Percentiles rank a stretch among this genome's conserved stretches.
Evolutionary conservation across 768 basidiomycete genomes (phyloP).

Genomic region (Leucocoprinus birnbaumii): DNA sequence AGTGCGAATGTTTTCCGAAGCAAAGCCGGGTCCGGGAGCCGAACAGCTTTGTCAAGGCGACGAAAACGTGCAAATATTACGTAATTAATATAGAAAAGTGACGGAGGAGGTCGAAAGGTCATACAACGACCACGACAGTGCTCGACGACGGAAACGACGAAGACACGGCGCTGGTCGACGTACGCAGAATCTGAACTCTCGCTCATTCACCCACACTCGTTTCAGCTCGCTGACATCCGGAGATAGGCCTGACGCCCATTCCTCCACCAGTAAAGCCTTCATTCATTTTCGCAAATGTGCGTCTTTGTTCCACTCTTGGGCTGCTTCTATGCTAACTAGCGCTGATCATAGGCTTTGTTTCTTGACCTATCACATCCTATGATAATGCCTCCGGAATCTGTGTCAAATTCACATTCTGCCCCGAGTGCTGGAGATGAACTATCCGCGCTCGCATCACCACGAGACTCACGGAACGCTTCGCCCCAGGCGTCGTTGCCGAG

Average conservation of each 20-base stretch:
- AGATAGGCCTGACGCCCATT: conserved; percentile 3
- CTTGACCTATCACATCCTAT: background rate
- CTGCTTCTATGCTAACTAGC: background rate
- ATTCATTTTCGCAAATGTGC: background rate
- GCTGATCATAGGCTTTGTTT: background rate
- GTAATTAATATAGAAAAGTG: conserved; percentile 7
- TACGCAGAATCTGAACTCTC: conserved; percentile 8
- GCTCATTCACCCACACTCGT: conserved; percentile 6
- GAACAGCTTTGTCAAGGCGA: conserved; percentile 5
- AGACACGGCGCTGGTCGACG: conserved; percentile 8
- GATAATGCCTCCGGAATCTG: background rate
- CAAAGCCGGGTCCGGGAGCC: too few species aligned
- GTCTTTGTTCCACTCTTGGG: background rate
- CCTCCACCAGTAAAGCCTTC: background rate
- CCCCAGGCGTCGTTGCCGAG: background rate
- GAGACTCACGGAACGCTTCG: background rate
- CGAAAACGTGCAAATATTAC: conserved; percentile 5
- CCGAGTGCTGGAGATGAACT: background rate
- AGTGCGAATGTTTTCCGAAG: too few species aligned
- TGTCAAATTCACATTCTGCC: background rate
- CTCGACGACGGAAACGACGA: conserved; percentile 6
- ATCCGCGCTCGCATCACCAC: background rate
- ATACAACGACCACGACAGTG: background rate
- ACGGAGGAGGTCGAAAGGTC: background rate
- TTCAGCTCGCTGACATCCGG: conserved; percentile 6